These are phyloP conservation scores for Cercospora berteroae DNA, from an alignment of 2,329 filamentous ascomycete genomes.

Conservation along the genomic window DNA sequence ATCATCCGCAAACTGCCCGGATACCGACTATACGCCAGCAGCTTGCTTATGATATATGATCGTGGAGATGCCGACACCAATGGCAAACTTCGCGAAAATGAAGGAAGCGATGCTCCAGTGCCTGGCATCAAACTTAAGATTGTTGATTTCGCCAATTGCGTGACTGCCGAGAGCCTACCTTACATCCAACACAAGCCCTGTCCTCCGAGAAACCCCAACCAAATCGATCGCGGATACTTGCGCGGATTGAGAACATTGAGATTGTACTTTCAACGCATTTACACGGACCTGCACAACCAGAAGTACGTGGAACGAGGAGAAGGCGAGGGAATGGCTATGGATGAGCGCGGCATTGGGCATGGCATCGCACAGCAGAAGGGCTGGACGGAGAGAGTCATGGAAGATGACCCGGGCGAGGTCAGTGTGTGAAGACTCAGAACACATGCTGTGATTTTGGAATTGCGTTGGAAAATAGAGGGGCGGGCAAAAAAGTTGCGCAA, in stretches of 20 bases:
- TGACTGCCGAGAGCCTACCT: slow-evolving; percentile 77
- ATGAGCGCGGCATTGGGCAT: slow-evolving; percentile 28
- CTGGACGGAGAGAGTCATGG: slow-evolving; percentile 23
- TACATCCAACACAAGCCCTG: slow-evolving; percentile 51
- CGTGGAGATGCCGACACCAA: slow-evolving; percentile 64
- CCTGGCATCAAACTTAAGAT: slow-evolving; percentile 81
- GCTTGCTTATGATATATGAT: slow-evolving; percentile 92
- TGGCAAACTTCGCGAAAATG: slow-evolving; percentile 37
- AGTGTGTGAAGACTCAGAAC: slow-evolving; percentile 19
- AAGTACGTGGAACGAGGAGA: slow-evolving; percentile 36
- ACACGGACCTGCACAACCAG: slow-evolving; percentile 63
- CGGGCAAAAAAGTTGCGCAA: neutral
- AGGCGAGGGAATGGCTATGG: slow-evolving; percentile 39
- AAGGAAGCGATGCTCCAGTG: slow-evolving; percentile 19
- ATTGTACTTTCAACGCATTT: slow-evolving; percentile 83
- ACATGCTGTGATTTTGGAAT: neutral
- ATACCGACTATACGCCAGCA: slow-evolving; percentile 94
- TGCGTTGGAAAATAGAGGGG: neutral
- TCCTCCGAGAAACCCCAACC: slow-evolving; percentile 75
- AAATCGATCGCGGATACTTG: slow-evolving; percentile 85
- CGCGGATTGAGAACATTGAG: slow-evolving; percentile 76
- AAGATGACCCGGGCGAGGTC: slow-evolving; percentile 25
- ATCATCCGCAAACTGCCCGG: slow-evolving; percentile 77
- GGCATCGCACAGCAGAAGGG: slow-evolving; percentile 29
- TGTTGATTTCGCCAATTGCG: slow-evolving; percentile 96